These are phyloP conservation scores for Colletotrichum sp. DNA, from an alignment of 2,329 filamentous ascomycete genomes.

Conservation along the genomic window DNA sequence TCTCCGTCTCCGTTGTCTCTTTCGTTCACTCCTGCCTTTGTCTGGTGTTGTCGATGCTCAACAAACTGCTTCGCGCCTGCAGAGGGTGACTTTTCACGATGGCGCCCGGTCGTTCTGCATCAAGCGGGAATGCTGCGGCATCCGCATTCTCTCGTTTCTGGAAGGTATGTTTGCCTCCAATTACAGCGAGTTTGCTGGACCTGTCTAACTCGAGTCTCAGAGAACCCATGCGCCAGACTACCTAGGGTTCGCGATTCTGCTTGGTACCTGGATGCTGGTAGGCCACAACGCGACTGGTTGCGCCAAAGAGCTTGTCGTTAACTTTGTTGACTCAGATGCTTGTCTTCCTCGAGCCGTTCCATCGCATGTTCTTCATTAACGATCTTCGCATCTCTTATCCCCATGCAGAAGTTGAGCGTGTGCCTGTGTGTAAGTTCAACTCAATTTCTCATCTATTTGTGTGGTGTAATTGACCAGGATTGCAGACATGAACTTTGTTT, in stretches of 20 bases:
- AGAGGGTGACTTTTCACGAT: slow-evolving; percentile 49
- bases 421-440: slow-evolving; percentile 72
- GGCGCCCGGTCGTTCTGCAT: slow-evolving; percentile 34
- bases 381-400: slow-evolving; percentile 86
- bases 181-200: background rate
- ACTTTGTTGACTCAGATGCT: slow-evolving; percentile 55
- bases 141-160: slow-evolving; percentile 48
- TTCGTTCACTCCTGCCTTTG: background rate
- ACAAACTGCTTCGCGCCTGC: slow-evolving; percentile 38
- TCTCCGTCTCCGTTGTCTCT: background rate
- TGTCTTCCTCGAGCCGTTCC: slow-evolving; percentile 81
- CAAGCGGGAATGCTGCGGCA: slow-evolving; percentile 25
- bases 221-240: slow-evolving; percentile 90
- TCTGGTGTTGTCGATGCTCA: slow-evolving; percentile 36
- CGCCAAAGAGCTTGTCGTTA: slow-evolving; percentile 21
- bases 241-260: slow-evolving; percentile 74
- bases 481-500: slow-evolving; percentile 76
- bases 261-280: slow-evolving; percentile 70
- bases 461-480: background rate
- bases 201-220: slow-evolving; percentile 41
- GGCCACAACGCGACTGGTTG: slow-evolving; percentile 25
- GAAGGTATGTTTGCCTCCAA: slow-evolving; percentile 40
- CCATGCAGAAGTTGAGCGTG: slow-evolving; percentile 82
- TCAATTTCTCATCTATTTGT: background rate
- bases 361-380: slow-evolving; percentile 91